A percentile compares a stretch with the other conserved stretches of the same genome.
phyloP scores from a whole-genome alignment of 2,329 filamentous ascomycete species.

The Beauveria caledonica region DNA sequence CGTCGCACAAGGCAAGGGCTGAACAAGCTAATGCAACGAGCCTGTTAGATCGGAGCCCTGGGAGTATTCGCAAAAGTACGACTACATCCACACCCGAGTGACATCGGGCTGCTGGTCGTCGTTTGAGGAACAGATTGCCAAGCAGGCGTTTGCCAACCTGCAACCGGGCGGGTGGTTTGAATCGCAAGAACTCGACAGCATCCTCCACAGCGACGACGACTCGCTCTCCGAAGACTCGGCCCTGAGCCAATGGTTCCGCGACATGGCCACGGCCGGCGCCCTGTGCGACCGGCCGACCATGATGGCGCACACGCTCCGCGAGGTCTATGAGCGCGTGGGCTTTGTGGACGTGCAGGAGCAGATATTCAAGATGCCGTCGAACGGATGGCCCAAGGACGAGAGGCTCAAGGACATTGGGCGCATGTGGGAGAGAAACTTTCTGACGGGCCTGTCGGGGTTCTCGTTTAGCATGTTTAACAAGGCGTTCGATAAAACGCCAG shows the following conservation, averaged over 20 bases:
- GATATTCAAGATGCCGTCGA: conserved; percentile 46
- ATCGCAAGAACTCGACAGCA: conserved; percentile 38
- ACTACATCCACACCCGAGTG: conserved; percentile 46
- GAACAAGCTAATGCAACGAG: neutral
- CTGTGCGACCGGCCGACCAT: conserved; percentile 30
- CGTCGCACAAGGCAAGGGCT: neutral
- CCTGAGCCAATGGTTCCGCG: conserved; percentile 31
- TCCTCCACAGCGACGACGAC: conserved; percentile 35
- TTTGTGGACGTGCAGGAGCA: conserved; percentile 47
- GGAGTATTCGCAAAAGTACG: conserved; percentile 45
- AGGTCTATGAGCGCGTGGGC: conserved; percentile 37
- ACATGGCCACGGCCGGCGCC: conserved; percentile 31
- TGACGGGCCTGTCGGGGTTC: conserved; percentile 37
- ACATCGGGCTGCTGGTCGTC: conserved; percentile 42
- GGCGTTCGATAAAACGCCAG: conserved; percentile 30
- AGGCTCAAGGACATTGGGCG: conserved; percentile 34
- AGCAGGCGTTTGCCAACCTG: conserved; percentile 40
- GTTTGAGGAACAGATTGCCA: conserved; percentile 41
- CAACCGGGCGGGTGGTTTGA: conserved; percentile 47
- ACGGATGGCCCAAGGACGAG: conserved; percentile 43
- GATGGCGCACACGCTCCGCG: conserved; percentile 26
- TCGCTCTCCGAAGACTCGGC: conserved; percentile 31
- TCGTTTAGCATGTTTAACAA: conserved; percentile 34
- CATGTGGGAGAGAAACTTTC: conserved; percentile 37
- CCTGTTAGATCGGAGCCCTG: conserved; percentile 36